Evolutionary conservation across 2,329 filamentous ascomycete species (phyloP).

Genomic region (Botryotinia convoluta): DNA sequence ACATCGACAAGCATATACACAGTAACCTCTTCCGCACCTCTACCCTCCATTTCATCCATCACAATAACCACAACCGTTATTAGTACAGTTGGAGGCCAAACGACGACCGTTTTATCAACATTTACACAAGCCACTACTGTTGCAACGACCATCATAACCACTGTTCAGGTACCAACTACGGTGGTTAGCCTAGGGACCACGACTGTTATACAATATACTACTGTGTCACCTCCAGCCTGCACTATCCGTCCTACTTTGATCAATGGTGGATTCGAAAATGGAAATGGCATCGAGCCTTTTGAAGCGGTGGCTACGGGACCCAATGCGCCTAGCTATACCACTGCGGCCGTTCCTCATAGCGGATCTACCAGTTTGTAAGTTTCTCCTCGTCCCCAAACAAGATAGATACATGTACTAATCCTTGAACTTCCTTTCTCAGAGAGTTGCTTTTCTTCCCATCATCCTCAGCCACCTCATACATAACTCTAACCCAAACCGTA

Average conservation of each 20-base stretch:
- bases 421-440: neutral
- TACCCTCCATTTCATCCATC: neutral
- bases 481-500: neutral
- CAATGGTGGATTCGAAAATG: neutral
- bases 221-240: neutral
- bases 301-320: neutral
- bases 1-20: conserved; percentile 4
- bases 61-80: conserved; percentile 11
- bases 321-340: neutral
- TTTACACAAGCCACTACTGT: conserved; percentile 8
- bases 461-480: neutral
- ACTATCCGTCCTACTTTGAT: neutral
- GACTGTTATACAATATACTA: neutral
- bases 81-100: conserved; percentile 4
- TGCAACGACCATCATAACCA: neutral
- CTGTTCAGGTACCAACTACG: neutral
- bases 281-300: neutral
- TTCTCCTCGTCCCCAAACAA: neutral
- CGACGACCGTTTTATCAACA: neutral
- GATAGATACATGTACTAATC: neutral
- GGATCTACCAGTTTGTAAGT: conserved; percentile 5
- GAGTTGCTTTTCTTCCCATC: conserved; percentile 1
- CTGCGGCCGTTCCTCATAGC: neutral
- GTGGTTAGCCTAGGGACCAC: conserved; percentile 1
- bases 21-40: neutral